Evolutionary conservation across 208 protist genomes (phyloP).

Genomic region (Spongospora subterranea): DNA sequence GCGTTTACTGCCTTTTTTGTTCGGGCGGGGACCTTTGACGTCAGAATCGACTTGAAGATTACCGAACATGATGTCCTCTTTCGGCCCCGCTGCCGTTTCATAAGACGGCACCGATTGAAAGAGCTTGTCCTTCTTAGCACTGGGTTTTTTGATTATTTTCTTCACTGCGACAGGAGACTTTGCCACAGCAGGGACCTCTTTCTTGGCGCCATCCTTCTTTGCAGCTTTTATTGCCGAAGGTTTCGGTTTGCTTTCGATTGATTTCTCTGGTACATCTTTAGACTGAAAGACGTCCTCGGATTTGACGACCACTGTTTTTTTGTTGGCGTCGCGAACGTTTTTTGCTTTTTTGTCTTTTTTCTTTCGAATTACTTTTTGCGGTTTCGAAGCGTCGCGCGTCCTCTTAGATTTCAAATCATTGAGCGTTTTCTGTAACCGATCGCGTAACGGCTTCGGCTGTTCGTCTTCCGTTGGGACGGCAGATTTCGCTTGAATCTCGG

Average conservation of each 20-base stretch:
- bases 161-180: too few species aligned
- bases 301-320: not conserved
- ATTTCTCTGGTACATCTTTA: not conserved
- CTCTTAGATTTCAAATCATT: not conserved
- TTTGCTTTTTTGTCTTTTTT: conserved; percentile 17
- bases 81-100: not conserved
- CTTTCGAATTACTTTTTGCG: not conserved
- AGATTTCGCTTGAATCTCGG: not conserved
- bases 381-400: conserved; percentile 16
- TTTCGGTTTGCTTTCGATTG: not conserved
- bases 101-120: too few species aligned
- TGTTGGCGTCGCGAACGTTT: not conserved
- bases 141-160: too few species aligned
- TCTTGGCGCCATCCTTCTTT: too few species aligned
- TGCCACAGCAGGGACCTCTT: too few species aligned
- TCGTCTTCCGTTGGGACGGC: not conserved
- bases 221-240: not conserved
- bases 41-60: not conserved
- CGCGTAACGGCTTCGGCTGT: not conserved
- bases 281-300: too few species aligned
- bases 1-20: conserved; percentile 31
- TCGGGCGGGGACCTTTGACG: not conserved
- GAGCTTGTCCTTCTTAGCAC: too few species aligned
- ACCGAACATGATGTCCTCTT: not conserved
- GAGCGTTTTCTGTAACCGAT: not conserved